These are phyloP conservation scores for Rhodomyrtus psidioides DNA, from an alignment of 441 rosid genomes.

Conservation along the genomic window DNA sequence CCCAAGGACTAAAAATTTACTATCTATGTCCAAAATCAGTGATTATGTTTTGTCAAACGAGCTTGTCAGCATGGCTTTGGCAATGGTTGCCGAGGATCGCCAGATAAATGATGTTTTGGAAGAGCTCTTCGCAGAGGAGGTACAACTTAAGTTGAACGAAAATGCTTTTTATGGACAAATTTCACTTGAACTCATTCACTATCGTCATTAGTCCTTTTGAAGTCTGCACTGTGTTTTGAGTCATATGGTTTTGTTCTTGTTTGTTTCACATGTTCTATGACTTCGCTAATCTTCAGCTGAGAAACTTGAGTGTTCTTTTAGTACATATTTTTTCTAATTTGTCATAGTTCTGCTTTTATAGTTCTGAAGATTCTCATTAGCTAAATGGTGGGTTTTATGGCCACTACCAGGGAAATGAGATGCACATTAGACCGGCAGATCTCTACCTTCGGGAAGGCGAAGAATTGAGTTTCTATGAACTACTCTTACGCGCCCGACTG, in stretches of 20 bases:
- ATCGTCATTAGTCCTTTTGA: neutral
- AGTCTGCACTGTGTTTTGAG: neutral
- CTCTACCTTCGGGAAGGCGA: constrained; percentile 52
- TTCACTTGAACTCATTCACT: neutral
- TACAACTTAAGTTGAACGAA: neutral
- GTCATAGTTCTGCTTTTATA: neutral
- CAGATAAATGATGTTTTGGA: constrained; percentile 63
- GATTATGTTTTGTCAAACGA: constrained; percentile 71
- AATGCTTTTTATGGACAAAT: neutral
- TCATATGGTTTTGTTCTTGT: neutral
- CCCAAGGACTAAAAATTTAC: constrained; percentile 60
- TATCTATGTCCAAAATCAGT: constrained; percentile 66
- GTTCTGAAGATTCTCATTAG: neutral
- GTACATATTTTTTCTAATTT: neutral
- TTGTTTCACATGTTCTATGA: neutral
- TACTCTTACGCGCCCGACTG: constrained; percentile 44
- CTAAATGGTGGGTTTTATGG: neutral
- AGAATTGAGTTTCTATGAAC: constrained; percentile 58
- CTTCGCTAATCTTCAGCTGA: neutral
- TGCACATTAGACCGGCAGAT: constrained; percentile 60
- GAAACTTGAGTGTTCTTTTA: neutral
- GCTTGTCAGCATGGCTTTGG: constrained; percentile 79
- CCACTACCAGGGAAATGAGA: constrained; percentile 50
- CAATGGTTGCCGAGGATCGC: constrained; percentile 79
- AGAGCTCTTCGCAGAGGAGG: constrained; percentile 80